Evolutionary conservation across 495 filamentous ascomycete species (phyloP).

Genomic region (Parathielavia appendiculata): DNA sequence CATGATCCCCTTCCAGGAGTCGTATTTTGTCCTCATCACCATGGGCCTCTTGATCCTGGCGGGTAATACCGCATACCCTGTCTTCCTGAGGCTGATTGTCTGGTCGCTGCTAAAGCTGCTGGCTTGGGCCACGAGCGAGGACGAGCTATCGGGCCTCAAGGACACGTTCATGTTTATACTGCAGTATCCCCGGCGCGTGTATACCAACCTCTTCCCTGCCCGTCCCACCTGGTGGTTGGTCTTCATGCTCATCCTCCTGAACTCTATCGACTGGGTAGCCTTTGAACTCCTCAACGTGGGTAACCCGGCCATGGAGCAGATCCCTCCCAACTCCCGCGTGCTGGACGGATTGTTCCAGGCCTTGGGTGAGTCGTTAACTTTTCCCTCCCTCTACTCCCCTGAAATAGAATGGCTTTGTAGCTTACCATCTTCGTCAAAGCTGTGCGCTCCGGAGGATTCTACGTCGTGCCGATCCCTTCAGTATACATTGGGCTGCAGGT

Average conservation of each 20-base stretch:
- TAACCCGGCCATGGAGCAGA: conserved; percentile 55
- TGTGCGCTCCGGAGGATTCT: conserved; percentile 79
- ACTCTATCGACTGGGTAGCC: conserved; percentile 73
- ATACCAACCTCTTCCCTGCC: conserved; percentile 77
- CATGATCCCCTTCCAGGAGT: conserved; percentile 65
- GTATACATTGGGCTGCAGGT: conserved; percentile 69
- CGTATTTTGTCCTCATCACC: conserved; percentile 67
- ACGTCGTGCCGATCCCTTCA: conserved; percentile 68
- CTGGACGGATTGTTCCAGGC: conserved; percentile 84
- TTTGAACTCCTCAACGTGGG: conserved; percentile 77
- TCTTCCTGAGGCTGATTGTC: conserved; percentile 72
- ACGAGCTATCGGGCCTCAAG: conserved; percentile 38
- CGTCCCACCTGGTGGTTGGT: conserved; percentile 77
- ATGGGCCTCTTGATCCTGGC: conserved; percentile 75
- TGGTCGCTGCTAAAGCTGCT: conserved; percentile 54
- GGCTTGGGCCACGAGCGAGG: conserved; percentile 23
- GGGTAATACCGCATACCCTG: conserved; percentile 73
- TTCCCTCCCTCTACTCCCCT: neutral
- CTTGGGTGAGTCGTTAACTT: conserved; percentile 38
- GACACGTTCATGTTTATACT: conserved; percentile 71
- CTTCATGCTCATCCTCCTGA: conserved; percentile 65
- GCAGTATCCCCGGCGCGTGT: conserved; percentile 70
- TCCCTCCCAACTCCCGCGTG: conserved; percentile 55
- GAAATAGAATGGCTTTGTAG: neutral
- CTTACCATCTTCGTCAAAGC: conserved; percentile 36